Evolutionary conservation across 352 stramenopile species (phyloP).

Genomic region (Globisporangium takayamanum): DNA sequence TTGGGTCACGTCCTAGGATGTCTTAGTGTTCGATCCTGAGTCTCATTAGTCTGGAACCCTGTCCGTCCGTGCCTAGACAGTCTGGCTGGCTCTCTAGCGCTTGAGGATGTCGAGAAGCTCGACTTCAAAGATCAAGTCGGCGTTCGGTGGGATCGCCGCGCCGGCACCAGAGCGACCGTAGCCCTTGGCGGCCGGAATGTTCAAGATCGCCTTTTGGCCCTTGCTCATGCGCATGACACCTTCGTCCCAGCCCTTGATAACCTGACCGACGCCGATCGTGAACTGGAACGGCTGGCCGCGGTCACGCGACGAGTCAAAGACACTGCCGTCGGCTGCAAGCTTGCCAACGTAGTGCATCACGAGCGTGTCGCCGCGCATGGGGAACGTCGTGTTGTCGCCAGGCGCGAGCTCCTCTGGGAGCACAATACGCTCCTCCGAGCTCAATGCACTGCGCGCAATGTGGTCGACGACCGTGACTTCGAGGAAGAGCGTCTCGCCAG

Average conservation of each 20-base stretch:
- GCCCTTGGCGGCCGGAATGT: conserved; percentile 89
- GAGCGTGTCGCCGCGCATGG: conserved; percentile 59
- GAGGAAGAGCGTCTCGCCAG: conserved; percentile 71
- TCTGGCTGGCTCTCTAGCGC: not conserved
- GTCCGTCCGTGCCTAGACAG: no score
- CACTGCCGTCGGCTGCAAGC: conserved; percentile 46
- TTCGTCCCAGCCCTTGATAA: conserved; percentile 95
- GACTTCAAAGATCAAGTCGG: conserved; percentile 92
- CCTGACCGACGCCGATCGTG: conserved; percentile 73
- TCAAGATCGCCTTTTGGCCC: conserved; percentile 88
- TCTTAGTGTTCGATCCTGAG: no score
- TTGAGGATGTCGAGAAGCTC: conserved; percentile 84
- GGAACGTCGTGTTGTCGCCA: conserved; percentile 62
- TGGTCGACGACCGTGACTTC: conserved; percentile 68
- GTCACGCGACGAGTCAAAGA: conserved; percentile 76
- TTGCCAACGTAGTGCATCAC: conserved; percentile 85
- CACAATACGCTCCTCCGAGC: conserved; percentile 52
- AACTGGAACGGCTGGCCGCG: conserved; percentile 77
- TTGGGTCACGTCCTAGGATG: no score
- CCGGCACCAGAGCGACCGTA: conserved; percentile 87
- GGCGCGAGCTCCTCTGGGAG: conserved; percentile 61
- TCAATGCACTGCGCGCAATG: conserved; percentile 35
- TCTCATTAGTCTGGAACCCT: no score
- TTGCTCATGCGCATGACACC: conserved; percentile 94
- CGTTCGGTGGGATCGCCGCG: conserved; percentile 87